Conservation (phyloP, 2,329 filamentous ascomycete genomes). For the Aspergillus carbonarius region DNA sequence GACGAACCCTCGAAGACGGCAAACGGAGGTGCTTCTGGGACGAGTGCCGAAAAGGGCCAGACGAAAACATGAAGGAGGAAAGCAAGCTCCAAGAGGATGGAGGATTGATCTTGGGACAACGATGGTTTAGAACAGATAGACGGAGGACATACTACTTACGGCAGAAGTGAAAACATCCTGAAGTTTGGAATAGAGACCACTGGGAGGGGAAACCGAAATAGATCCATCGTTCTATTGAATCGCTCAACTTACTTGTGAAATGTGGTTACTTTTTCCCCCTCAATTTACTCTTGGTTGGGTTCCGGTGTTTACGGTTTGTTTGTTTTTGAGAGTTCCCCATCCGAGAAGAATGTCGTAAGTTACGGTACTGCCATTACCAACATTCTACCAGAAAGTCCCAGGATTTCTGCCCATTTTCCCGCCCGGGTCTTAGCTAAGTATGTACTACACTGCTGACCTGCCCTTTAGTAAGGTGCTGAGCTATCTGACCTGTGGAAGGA, state of each 20-base stretch:
- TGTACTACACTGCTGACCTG: too few relatives aligned
- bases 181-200: background rate
- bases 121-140: background rate
- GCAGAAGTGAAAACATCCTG: background rate
- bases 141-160: background rate
- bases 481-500: background rate
- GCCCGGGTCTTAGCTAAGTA: background rate
- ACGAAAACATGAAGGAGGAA: constrained; percentile 4
- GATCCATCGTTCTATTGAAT: constrained; percentile 1
- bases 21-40: background rate
- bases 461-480: background rate
- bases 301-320: background rate
- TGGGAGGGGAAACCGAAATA: background rate
- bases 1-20: constrained; percentile 5
- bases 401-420: background rate
- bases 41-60: constrained; percentile 10
- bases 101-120: background rate
- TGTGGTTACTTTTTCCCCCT: constrained; percentile 1
- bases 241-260: constrained; percentile 2
- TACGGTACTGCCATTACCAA: background rate
- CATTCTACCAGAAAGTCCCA: background rate
- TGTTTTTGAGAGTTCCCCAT: background rate
- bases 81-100: background rate
- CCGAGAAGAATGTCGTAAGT: background rate
- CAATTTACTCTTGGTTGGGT: background rate